Conservation (phyloP, 495 filamentous ascomycete species). For the Ramalina intermedia region DNA sequence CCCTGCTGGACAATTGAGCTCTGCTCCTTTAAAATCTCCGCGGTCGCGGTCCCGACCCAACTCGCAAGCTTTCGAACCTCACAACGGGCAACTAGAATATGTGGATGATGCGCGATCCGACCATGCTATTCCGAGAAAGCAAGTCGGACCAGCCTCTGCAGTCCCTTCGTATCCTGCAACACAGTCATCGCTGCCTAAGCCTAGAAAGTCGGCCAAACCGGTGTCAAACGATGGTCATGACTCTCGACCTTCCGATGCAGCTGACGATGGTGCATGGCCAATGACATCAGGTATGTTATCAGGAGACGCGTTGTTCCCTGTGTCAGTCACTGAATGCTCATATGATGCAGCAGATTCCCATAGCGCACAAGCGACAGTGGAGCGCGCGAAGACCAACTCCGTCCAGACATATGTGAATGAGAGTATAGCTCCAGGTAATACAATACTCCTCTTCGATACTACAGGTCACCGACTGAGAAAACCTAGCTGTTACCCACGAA, state of each 20-base stretch:
- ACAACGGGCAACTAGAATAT: no score
- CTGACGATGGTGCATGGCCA: not conserved
- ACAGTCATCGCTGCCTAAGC: no score
- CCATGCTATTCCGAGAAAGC: slow-evolving; percentile 4
- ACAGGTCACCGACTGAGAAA: not conserved
- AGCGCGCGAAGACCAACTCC: slow-evolving; percentile 10
- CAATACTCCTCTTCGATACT: not conserved
- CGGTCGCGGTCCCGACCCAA: no score
- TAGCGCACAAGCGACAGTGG: slow-evolving; percentile 10
- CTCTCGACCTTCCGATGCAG: not conserved
- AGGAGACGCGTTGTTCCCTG: no score
- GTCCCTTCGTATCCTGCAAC: no score
- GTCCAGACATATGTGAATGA: slow-evolving; percentile 16
- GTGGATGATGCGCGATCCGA: no score
- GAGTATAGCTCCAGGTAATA: slow-evolving; percentile 18
- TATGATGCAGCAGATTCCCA: not conserved
- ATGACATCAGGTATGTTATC: no score
- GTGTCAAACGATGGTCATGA: no score
- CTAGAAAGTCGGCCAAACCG: not conserved
- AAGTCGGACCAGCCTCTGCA: not conserved
- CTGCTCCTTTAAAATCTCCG: no score
- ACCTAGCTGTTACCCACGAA: slow-evolving; percentile 40
- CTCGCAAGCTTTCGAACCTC: no score
- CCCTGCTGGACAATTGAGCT: no score
- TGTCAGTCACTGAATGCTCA: no score